phyloP scores from a whole-genome alignment of 73 alveolate genomes.

The Breviolum minutum region DNA sequence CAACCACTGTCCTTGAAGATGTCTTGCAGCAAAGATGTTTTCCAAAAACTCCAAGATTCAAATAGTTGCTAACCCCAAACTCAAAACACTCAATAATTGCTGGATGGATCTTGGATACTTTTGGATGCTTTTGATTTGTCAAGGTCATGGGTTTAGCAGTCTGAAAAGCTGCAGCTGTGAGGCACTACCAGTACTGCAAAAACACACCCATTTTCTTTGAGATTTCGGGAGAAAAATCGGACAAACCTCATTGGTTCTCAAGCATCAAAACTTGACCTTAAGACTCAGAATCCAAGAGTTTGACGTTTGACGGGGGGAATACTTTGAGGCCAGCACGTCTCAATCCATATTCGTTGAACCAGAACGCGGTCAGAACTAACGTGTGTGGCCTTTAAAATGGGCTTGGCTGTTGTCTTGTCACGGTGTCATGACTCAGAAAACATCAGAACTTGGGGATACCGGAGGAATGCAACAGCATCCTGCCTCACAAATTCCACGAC shows the following conservation, averaged over 20 bases:
- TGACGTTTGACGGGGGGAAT: neutral
- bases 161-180: too few species aligned
- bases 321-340: neutral
- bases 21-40: too few species aligned
- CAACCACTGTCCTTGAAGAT: neutral
- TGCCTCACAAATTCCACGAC: slow-evolving; percentile 68
- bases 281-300: neutral
- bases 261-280: neutral
- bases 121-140: too few species aligned
- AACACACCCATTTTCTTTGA: too few species aligned
- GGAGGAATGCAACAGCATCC: neutral
- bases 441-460: neutral
- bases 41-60: too few species aligned
- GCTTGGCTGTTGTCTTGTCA: too few species aligned
- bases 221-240: neutral
- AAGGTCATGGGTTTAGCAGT: too few species aligned
- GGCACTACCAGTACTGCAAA: too few species aligned
- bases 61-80: too few species aligned
- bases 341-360: slow-evolving; percentile 58
- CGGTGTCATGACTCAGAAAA: neutral
- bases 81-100: too few species aligned
- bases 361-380: slow-evolving; percentile 61
- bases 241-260: neutral
- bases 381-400: slow-evolving; percentile 52
- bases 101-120: too few species aligned